Evolutionary conservation across 2,329 filamentous ascomycete genomes (phyloP), one percentile per base, ranked within the genome.

Genomic region (Talaromyces albobiverticillius): DNA sequence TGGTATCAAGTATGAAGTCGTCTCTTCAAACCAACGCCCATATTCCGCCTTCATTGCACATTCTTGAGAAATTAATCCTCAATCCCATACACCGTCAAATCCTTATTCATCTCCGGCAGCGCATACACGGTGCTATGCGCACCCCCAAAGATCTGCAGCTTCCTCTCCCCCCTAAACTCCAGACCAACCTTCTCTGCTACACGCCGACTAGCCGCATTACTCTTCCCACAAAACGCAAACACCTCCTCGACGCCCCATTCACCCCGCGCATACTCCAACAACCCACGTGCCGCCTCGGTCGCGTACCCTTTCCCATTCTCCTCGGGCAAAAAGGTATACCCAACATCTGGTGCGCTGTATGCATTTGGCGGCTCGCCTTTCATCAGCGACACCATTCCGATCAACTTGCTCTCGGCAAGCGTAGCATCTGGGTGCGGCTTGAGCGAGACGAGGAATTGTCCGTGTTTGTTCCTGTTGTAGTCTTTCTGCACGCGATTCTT

Each of bases 301-400:
- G 61, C 64, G 51, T 65, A 65, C 3, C 64, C 64, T 38, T 63
- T 65, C 6, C 63, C 59, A 48, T 54, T 62, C 22, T 62, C 54
- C 22, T 63, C 59, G 0, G 62, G 59, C 16, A 65, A 31, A 8
- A 65, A 55, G 3, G 59, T 53, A 52, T 58, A 66, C 16, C 64
- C 62, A 20, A 67, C 53, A 52, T 66, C 64, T 3, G 53, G 53
- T 4, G 6, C 16, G 11, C 25, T 4, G 36, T 62, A 63, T 3
- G 58, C 62, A 9, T 47, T 50, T 11, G 60, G 60, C 3, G 59
- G 56, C 14, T 56, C 40, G 1, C 61, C 57, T 25, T 59, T 59
- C 47, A 60, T 54, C 4, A 63, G 52, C 0, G 61, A 62, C 1
- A 61, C 61, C 2, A 38, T 48, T 5, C 61, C 62, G 20, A 64